These are phyloP conservation scores for Candida xyloterini DNA, from an alignment of 805 yeast genomes.

Conservation along the genomic window DNA sequence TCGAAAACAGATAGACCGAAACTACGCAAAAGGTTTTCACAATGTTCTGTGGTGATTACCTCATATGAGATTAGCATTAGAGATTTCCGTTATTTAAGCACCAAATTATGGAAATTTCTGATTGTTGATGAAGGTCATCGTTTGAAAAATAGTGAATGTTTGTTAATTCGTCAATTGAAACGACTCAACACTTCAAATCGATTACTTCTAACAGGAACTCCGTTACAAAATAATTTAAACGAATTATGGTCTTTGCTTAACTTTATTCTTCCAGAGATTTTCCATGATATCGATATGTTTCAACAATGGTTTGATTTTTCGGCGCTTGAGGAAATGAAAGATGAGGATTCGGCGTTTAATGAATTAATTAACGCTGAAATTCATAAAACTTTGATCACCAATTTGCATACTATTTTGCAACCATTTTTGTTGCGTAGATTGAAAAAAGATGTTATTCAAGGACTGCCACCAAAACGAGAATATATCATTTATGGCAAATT, in stretches of 20 bases:
- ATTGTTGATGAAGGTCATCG: constrained; percentile 97
- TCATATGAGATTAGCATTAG: constrained; percentile 77
- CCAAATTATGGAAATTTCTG: constrained; percentile 70
- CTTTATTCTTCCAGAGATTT: constrained; percentile 88
- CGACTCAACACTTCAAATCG: constrained; percentile 66
- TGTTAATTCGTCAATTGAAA: constrained; percentile 69
- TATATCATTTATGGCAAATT: constrained; percentile 74
- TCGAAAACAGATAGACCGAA: constrained; percentile 50
- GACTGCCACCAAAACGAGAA: constrained; percentile 86
- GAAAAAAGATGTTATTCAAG: constrained; percentile 66
- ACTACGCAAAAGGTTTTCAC: constrained; percentile 34
- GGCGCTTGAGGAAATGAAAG: constrained; percentile 44
- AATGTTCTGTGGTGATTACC: constrained; percentile 61
- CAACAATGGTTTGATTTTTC: constrained; percentile 93
- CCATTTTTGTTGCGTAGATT: constrained; percentile 85
- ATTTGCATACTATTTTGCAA: constrained; percentile 80
- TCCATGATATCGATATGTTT: constrained; percentile 83
- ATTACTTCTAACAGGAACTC: constrained; percentile 90
- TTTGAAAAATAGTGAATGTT: constrained; percentile 78
- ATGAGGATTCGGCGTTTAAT: constrained; percentile 35
- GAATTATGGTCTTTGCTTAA: constrained; percentile 92
- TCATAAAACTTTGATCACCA: constrained; percentile 62
- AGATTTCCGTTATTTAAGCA: constrained; percentile 57
- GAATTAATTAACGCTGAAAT: constrained; percentile 55
- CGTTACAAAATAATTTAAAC: constrained; percentile 83